Conservation (phyloP, 306 rosid species). For the Cicer yamashitae region DNA sequence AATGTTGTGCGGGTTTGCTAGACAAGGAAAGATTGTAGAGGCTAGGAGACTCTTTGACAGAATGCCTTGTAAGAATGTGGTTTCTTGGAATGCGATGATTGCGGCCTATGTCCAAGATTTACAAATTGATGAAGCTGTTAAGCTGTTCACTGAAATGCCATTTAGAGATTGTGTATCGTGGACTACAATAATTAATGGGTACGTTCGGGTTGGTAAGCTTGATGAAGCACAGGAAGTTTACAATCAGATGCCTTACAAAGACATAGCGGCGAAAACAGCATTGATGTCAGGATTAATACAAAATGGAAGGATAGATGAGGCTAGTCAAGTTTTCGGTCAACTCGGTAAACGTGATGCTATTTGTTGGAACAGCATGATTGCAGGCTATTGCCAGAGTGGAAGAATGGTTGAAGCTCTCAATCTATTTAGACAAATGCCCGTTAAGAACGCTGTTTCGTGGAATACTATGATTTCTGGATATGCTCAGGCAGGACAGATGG, state of each 20-base stretch:
- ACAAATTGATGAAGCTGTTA: constrained; percentile 69
- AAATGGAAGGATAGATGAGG: constrained; percentile 67
- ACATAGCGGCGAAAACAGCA: constrained; percentile 75
- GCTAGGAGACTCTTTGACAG: constrained; percentile 69
- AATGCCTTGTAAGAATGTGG: constrained; percentile 71
- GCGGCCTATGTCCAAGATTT: constrained; percentile 69
- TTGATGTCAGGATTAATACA: constrained; percentile 75
- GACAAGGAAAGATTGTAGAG: constrained; percentile 58
- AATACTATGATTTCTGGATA: constrained; percentile 79
- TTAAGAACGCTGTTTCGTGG: constrained; percentile 76
- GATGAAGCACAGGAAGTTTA: constrained; percentile 64
- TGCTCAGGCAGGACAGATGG: constrained; percentile 74
- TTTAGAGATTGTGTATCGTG: constrained; percentile 75
- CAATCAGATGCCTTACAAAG: constrained; percentile 71
- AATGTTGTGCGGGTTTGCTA: constrained; percentile 75
- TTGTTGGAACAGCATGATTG: constrained; percentile 88
- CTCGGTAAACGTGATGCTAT: constrained; percentile 58
- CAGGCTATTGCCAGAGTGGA: constrained; percentile 73
- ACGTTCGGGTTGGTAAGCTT: constrained; percentile 70
- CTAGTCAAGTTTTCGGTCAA: constrained; percentile 62
- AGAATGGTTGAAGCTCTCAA: constrained; percentile 68
- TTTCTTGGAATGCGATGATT: constrained; percentile 94
- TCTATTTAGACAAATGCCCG: constrained; percentile 65
- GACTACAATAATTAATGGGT: constrained; percentile 83
- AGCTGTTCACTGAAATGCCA: constrained; percentile 66